phyloP scores from a whole-genome alignment of 1,284 basidiomycete species.

The Ceratobasidium sp. region DNA sequence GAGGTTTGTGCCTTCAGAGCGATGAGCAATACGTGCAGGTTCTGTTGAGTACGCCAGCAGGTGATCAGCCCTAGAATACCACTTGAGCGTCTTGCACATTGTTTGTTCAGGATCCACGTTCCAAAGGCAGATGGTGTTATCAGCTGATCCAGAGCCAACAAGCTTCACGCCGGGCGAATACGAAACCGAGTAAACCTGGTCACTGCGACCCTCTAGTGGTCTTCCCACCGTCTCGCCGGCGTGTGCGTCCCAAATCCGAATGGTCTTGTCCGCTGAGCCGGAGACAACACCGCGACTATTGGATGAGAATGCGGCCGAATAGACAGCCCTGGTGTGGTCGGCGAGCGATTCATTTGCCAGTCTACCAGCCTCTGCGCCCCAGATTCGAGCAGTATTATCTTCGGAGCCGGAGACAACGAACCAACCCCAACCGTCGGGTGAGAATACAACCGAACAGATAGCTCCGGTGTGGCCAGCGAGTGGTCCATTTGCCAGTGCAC shows the following conservation, averaged over 20 bases:
- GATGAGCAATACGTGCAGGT: neutral
- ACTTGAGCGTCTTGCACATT: neutral
- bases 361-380: neutral
- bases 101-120: neutral
- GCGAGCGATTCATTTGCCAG: neutral
- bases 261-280: neutral
- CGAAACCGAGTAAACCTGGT: neutral
- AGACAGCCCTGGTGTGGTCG: too few relatives aligned
- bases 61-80: neutral
- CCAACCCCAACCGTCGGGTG: neutral
- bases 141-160: neutral
- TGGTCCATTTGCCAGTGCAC: neutral
- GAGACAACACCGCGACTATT: neutral
- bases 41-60: neutral
- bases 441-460: neutral
- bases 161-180: neutral
- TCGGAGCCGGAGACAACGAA: slow-evolving; percentile 1
- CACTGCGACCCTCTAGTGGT: neutral
- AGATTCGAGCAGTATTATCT: neutral
- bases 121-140: neutral
- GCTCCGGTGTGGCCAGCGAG: neutral
- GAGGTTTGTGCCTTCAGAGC: too few relatives aligned
- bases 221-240: neutral
- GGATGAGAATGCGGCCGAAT: too few relatives aligned
- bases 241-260: neutral